phyloP scores from a whole-genome alignment of 2,329 filamentous ascomycete species.

The Colletotrichum sp. region DNA sequence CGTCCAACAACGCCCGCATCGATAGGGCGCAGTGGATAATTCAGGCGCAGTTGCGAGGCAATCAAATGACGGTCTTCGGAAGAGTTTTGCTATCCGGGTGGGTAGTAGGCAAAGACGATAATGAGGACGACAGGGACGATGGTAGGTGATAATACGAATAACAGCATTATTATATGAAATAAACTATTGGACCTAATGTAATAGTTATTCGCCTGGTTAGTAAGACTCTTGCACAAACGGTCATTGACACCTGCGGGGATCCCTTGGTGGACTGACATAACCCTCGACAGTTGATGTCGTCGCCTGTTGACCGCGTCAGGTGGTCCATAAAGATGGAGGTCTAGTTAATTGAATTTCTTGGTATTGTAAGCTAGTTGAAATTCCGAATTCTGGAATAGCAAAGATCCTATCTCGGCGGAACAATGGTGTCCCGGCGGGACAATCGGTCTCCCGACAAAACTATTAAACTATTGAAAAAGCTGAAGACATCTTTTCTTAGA shows the following conservation, averaged over 20 bases:
- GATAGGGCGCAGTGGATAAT: neutral
- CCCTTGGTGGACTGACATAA: too few species aligned
- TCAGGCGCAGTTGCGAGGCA: neutral
- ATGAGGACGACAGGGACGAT: too few species aligned
- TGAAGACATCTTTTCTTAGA: neutral
- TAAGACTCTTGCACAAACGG: too few species aligned
- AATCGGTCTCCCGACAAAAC: neutral
- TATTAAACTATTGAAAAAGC: neutral
- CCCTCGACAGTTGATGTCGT: too few species aligned
- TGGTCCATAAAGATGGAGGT: neutral
- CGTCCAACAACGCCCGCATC: neutral
- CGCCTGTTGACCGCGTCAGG: too few species aligned
- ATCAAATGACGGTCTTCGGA: neutral
- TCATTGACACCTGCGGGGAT: too few species aligned
- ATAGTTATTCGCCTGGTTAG: too few species aligned
- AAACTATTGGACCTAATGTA: accelerated
- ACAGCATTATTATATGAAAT: too few species aligned
- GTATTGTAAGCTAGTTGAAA: neutral
- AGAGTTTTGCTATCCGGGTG: too few species aligned
- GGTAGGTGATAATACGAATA: too few species aligned
- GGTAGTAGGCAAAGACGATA: too few species aligned
- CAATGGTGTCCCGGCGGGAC: neutral
- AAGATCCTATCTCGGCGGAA: neutral
- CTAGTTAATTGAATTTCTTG: neutral
- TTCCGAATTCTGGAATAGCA: neutral